phyloP scores from a whole-genome alignment of 1,284 basidiomycete genomes.

The Cryptococcus sp. region DNA sequence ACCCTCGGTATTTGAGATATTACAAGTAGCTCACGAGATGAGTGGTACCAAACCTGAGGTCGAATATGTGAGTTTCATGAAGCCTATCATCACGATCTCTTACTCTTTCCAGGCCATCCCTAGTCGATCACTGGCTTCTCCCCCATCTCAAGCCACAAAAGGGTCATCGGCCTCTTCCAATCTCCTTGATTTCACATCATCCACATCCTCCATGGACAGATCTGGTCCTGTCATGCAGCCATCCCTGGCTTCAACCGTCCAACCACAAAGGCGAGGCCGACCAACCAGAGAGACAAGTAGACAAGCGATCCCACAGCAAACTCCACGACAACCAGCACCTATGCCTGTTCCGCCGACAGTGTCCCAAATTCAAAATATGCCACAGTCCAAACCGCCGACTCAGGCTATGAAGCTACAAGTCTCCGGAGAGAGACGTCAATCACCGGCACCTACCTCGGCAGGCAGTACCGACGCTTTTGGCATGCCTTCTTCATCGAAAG shows the following conservation, averaged over 20 bases:
- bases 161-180: conserved; percentile 20
- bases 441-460: conserved; percentile 3
- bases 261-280: conserved; percentile 44
- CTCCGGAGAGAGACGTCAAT: conserved; percentile 24
- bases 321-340: conserved; percentile 6
- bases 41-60: conserved; percentile 77
- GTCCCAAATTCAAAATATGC: neutral
- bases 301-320: conserved; percentile 4
- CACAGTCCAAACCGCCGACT: neutral
- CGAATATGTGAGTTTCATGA: conserved; percentile 54
- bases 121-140: neutral
- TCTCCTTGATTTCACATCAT: conserved; percentile 44
- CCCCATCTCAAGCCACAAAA: conserved; percentile 12
- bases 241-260: conserved; percentile 29
- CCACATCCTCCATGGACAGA: conserved; percentile 13
- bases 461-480: conserved; percentile 34
- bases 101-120: neutral
- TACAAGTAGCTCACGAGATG: conserved; percentile 69
- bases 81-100: neutral
- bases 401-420: conserved; percentile 21
- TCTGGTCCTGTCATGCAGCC: conserved; percentile 19
- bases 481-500: conserved; percentile 13
- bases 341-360: conserved; percentile 10
- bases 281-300: conserved; percentile 32
- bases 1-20: conserved; percentile 74